A percentile compares a stretch with the other conserved stretches of the same genome.
Evolutionary conservation across 352 stramenopile species (phyloP).

Genomic region (Plasmopara halstedii): DNA sequence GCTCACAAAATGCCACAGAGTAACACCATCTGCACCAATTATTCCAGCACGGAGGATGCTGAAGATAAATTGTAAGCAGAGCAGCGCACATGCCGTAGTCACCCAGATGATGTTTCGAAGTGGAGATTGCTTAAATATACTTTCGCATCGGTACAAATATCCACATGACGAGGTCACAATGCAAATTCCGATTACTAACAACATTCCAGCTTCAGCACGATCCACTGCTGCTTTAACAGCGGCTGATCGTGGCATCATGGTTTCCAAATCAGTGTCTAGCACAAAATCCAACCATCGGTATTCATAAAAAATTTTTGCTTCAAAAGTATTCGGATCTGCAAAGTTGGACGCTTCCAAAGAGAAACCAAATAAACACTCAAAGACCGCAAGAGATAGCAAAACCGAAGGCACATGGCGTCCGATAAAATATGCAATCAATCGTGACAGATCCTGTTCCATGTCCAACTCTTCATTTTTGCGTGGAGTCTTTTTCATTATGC

Average conservation of each 20-base stretch:
- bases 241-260: conserved; percentile 39
- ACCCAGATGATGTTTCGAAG: conserved; percentile 71
- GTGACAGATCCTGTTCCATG: conserved; percentile 46
- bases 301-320: conserved; percentile 13
- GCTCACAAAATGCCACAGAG: conserved; percentile 39
- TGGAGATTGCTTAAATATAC: conserved; percentile 54
- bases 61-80: conserved; percentile 44
- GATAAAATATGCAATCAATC: conserved; percentile 63
- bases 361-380: conserved; percentile 62
- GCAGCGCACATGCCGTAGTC: conserved; percentile 21
- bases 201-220: conserved; percentile 68
- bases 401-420: conserved; percentile 58
- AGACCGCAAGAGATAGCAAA: conserved; percentile 49
- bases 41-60: conserved; percentile 36
- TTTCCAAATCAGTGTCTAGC: conserved; percentile 34
- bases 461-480: conserved; percentile 77
- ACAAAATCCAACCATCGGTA: conserved; percentile 65
- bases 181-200: conserved; percentile 57
- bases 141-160: conserved; percentile 75
- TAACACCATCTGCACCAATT: conserved; percentile 37
- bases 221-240: conserved; percentile 49
- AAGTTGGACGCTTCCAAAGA: conserved; percentile 37
- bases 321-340: conserved; percentile 6
- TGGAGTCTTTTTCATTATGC: conserved; percentile 79
- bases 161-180: conserved; percentile 62